These are phyloP conservation scores for Mortierella sp. DNA, from an alignment of 371 early-diverging fungal species.

Conservation along the genomic window DNA sequence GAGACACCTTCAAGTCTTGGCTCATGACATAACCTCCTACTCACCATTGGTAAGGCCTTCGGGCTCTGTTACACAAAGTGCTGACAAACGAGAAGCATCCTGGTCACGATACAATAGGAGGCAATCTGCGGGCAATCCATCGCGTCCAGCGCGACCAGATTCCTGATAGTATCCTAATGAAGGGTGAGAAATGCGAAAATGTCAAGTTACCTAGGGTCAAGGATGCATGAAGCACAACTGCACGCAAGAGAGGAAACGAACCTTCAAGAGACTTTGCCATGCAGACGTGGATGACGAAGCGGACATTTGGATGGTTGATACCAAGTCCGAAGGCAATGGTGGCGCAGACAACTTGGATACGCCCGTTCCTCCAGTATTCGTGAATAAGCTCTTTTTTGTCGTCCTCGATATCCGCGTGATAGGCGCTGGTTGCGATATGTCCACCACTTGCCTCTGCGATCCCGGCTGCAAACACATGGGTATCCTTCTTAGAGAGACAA, in stretches of 20 bases:
- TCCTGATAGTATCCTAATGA: slow-evolving; percentile 89
- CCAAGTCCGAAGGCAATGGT: slow-evolving; percentile 95
- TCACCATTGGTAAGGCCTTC: slow-evolving; percentile 72
- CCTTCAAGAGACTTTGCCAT: slow-evolving; percentile 91
- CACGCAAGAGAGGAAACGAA: background rate
- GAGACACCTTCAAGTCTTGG: background rate
- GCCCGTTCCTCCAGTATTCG: slow-evolving; percentile 77
- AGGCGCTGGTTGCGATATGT: slow-evolving; percentile 73
- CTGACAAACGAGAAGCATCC: slow-evolving; percentile 75
- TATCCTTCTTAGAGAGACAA: slow-evolving; percentile 85
- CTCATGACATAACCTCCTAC: background rate
- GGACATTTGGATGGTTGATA: slow-evolving; percentile 89
- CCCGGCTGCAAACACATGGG: slow-evolving; percentile 75
- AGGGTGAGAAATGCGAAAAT: background rate
- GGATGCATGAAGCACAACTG: background rate
- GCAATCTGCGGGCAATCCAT: slow-evolving; percentile 81
- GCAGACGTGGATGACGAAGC: slow-evolving; percentile 91
- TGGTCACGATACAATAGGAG: slow-evolving; percentile 81
- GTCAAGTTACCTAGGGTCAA: background rate
- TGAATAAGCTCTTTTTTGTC: slow-evolving; percentile 82
- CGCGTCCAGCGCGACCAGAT: slow-evolving; percentile 92
- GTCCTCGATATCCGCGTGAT: slow-evolving; percentile 89
- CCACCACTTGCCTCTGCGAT: slow-evolving; percentile 68
- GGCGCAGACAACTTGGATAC: slow-evolving; percentile 84
- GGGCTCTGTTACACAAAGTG: slow-evolving; percentile 75